Conservation (phyloP, 768 basidiomycete genomes). For the Mycena crocata region DNA sequence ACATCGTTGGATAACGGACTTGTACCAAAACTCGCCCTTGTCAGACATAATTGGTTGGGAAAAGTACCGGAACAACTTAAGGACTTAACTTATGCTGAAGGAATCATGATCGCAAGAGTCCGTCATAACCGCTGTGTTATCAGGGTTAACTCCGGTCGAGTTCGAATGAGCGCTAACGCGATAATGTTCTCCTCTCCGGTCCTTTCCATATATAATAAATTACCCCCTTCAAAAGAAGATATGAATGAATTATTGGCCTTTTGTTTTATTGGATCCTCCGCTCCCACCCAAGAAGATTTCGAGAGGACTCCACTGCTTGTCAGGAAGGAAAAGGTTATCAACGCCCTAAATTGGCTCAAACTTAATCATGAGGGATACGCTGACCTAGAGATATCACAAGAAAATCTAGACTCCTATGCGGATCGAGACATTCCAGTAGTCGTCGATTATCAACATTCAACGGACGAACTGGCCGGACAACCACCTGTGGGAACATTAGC, state of each 20-base stretch:
- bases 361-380: slow-evolving; percentile 25
- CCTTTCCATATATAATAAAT: slow-evolving; percentile 37
- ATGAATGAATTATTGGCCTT: slow-evolving; percentile 39
- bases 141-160: slow-evolving; percentile 38
- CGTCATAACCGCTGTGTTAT: slow-evolving; percentile 34
- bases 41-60: slow-evolving; percentile 27
- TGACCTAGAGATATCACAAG: slow-evolving; percentile 21
- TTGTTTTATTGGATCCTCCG: not conserved
- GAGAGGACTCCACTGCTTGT: slow-evolving; percentile 29
- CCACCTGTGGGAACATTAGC: not conserved
- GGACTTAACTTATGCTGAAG: slow-evolving; percentile 14
- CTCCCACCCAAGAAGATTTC: not conserved
- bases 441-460: slow-evolving; percentile 17
- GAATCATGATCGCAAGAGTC: not conserved
- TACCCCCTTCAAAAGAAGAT: slow-evolving; percentile 39
- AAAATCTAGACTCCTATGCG: slow-evolving; percentile 16
- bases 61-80: slow-evolving; percentile 11
- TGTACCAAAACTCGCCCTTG: slow-evolving; percentile 19
- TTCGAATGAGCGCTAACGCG: slow-evolving; percentile 45
- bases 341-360: slow-evolving; percentile 26
- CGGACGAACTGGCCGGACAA: not conserved
- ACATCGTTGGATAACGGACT: not conserved
- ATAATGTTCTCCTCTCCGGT: slow-evolving; percentile 43
- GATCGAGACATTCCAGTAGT: slow-evolving; percentile 21
- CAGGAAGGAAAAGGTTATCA: slow-evolving; percentile 18